Percentiles rank a stretch among this genome's conserved stretches.
Conservation (phyloP, 495 filamentous ascomycete genomes). For the Aspergillus panamensis region DNA sequence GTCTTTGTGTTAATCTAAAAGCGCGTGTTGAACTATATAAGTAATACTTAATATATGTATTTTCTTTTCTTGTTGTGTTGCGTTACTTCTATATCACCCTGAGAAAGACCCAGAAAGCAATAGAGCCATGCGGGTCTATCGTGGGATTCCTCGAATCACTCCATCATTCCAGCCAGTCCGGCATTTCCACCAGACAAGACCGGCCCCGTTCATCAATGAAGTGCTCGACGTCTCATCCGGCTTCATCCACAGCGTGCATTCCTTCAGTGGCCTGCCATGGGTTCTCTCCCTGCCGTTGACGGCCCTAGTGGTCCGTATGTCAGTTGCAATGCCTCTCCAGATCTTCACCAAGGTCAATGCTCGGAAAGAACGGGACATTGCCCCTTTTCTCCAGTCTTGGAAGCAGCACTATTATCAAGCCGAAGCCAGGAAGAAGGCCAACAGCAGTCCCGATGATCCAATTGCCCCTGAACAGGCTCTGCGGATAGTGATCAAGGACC, state of each 20-base stretch:
- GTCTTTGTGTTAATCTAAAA: constrained; percentile 1
- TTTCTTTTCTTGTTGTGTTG: constrained; percentile 4
- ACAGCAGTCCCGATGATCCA: constrained; percentile 1
- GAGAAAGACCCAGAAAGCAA: not conserved
- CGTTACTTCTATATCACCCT: not conserved
- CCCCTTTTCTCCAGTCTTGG: constrained; percentile 53
- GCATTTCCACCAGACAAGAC: constrained; percentile 46
- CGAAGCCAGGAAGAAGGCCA: constrained; percentile 11
- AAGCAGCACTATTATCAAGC: constrained; percentile 29
- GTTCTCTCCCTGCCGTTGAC: constrained; percentile 64
- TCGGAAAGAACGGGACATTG: constrained; percentile 42
- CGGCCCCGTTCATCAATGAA: constrained; percentile 41
- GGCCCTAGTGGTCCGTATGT: constrained; percentile 57
- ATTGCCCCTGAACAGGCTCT: not conserved
- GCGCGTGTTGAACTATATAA: not conserved
- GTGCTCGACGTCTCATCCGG: constrained; percentile 49
- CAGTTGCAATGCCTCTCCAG: constrained; percentile 56
- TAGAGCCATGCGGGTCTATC: not conserved
- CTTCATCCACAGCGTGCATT: constrained; percentile 60
- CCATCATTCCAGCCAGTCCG: constrained; percentile 30
- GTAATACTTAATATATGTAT: not conserved
- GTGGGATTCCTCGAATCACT: not conserved
- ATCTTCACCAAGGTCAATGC: constrained; percentile 47
- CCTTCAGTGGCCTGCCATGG: constrained; percentile 62
- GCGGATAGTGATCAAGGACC: not conserved